These are phyloP conservation scores for Curvularia sp. DNA, from an alignment of 2,329 filamentous ascomycete species.

Conservation along the genomic window DNA sequence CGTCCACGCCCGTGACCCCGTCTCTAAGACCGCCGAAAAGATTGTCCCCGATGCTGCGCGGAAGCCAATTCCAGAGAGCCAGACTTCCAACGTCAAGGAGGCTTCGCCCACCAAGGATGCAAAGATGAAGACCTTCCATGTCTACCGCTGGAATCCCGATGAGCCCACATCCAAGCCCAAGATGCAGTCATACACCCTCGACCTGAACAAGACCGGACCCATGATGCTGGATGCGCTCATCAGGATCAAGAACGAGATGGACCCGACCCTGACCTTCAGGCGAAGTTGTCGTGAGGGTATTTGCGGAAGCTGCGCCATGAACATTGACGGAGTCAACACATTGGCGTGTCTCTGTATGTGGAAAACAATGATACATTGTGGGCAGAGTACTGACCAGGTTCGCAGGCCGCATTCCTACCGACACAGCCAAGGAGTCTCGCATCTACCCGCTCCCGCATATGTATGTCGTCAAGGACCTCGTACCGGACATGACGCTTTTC, in stretches of 20 bases:
- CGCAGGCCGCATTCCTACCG: conserved; percentile 88
- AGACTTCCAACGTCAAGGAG: conserved; percentile 68
- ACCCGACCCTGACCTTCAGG: conserved; percentile 95
- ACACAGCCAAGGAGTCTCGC: conserved; percentile 80
- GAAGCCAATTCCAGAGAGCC: conserved; percentile 53
- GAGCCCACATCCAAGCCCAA: conserved; percentile 87
- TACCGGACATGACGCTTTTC: conserved; percentile 96
- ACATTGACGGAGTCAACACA: conserved; percentile 99
- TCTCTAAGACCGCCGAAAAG: conserved; percentile 42
- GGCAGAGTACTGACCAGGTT: conserved; percentile 18
- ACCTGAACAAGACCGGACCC: conserved; percentile 98
- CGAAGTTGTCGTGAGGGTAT: conserved; percentile 97
- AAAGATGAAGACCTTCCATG: conserved; percentile 90
- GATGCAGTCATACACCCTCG: conserved; percentile 94
- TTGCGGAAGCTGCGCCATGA: conserved; percentile 98
- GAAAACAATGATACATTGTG: background rate
- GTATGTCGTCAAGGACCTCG: conserved; percentile 98
- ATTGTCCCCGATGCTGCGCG: conserved; percentile 37
- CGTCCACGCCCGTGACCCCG: conserved; percentile 41
- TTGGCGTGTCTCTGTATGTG: conserved; percentile 93
- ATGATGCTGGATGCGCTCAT: conserved; percentile 98
- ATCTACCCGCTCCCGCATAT: conserved; percentile 98
- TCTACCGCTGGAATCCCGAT: conserved; percentile 99
- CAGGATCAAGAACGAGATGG: conserved; percentile 98
- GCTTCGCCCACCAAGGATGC: conserved; percentile 64